phyloP scores from a whole-genome alignment of 768 basidiomycete genomes.

The Hemileccinum impolitum region DNA sequence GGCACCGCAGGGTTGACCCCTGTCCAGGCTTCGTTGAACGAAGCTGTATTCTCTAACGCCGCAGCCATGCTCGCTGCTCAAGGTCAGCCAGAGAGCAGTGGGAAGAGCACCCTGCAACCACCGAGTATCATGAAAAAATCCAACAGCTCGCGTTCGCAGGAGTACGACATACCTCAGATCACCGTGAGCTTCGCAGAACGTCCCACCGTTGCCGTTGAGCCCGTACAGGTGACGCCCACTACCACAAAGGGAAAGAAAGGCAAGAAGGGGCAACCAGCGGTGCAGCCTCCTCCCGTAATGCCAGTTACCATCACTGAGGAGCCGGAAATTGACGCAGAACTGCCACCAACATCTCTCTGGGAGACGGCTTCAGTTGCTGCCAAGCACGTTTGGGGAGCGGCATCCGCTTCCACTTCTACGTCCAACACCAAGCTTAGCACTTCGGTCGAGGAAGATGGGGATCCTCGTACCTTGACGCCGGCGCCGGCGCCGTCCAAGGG shows the following conservation, averaged over 20 bases:
- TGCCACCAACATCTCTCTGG: conserved; percentile 19
- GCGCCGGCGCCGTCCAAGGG: conserved; percentile 6
- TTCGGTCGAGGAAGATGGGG: conserved; percentile 10
- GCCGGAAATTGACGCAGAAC: conserved; percentile 20
- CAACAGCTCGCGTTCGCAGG: conserved; percentile 24
- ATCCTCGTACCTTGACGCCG: neutral
- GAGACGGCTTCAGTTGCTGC: conserved; percentile 9
- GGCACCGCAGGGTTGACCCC: conserved; percentile 8
- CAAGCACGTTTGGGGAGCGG: conserved; percentile 9
- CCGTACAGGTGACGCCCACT: conserved; percentile 8
- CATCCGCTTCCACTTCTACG: conserved; percentile 1
- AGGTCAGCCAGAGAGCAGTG: conserved; percentile 3
- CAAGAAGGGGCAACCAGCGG: conserved; percentile 19
- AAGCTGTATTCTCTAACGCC: conserved; percentile 23
- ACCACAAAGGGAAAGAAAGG: conserved; percentile 24
- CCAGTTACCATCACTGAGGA: conserved; percentile 18
- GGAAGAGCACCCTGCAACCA: conserved; percentile 12
- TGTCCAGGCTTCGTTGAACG: conserved; percentile 24
- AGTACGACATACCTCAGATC: conserved; percentile 26
- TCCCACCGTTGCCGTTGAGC: neutral
- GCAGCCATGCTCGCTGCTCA: conserved; percentile 13
- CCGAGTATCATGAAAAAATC: conserved; percentile 27
- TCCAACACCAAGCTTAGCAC: conserved; percentile 6
- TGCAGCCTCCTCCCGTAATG: conserved; percentile 10
- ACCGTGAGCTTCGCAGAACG: conserved; percentile 24